Evolutionary conservation across 2,329 filamentous ascomycete genomes (phyloP).

Genomic region (Gaeumannomyces sp.): DNA sequence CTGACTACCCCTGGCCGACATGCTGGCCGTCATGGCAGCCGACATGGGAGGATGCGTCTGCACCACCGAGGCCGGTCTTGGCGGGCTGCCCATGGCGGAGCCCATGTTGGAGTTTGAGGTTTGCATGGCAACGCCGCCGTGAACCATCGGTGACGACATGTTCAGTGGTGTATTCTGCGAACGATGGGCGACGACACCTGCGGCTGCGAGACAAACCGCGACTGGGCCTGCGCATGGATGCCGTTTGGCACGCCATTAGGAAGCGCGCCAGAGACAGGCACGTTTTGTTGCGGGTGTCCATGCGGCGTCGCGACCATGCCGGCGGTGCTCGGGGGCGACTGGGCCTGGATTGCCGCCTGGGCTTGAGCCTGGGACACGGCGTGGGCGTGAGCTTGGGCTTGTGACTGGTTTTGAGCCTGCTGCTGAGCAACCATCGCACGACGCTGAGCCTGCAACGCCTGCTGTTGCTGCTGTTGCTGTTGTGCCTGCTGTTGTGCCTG

Average conservation of each 20-base stretch:
- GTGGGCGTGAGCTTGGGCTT: conserved; percentile 19
- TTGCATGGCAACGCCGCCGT: conserved; percentile 54
- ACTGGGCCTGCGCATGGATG: conserved; percentile 35
- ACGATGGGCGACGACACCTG: conserved; percentile 63
- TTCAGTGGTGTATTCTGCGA: conserved; percentile 59
- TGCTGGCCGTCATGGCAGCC: conserved; percentile 54
- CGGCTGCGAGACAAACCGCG: conserved; percentile 53
- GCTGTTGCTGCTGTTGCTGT: conserved; percentile 14
- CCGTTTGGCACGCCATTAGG: conserved; percentile 30
- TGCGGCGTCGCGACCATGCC: conserved; percentile 35
- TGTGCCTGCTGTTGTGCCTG: conserved; percentile 18
- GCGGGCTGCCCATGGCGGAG: conserved; percentile 41
- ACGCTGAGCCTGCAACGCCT: conserved; percentile 16
- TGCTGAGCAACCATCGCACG: conserved; percentile 18
- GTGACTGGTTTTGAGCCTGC: conserved; percentile 19
- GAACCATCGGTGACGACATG: conserved; percentile 59
- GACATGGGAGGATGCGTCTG: conserved; percentile 52
- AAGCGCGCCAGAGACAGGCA: conserved; percentile 25
- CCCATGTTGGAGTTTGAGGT: conserved; percentile 61
- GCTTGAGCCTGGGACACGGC: conserved; percentile 19
- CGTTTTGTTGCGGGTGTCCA: conserved; percentile 33
- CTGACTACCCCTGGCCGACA: conserved; percentile 59
- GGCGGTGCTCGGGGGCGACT: conserved; percentile 25
- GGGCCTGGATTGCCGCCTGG: conserved; percentile 16
- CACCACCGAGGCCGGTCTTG: conserved; percentile 59